These are phyloP conservation scores for Austroboletus festivus DNA, from an alignment of 768 basidiomycete species.

Conservation along the genomic window DNA sequence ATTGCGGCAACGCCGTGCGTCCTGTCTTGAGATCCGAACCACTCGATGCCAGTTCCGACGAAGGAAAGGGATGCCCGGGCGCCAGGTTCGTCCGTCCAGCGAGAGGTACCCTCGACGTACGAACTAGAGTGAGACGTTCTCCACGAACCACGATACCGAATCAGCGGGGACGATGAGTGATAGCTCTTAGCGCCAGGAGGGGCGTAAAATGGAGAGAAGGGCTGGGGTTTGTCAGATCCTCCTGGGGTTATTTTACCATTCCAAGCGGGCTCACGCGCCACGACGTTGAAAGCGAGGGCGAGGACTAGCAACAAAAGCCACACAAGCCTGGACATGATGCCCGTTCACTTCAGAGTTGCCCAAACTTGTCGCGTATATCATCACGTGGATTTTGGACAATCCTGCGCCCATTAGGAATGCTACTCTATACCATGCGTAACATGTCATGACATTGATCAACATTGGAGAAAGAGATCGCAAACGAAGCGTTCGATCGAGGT, in stretches of 20 bases:
- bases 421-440: constrained; percentile 34
- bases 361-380: no score
- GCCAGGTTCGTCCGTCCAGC: constrained; percentile 45
- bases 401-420: constrained; percentile 22
- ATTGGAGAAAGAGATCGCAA: constrained; percentile 17
- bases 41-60: constrained; percentile 73
- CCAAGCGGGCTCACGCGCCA: constrained; percentile 53
- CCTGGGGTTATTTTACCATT: constrained; percentile 58
- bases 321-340: background rate
- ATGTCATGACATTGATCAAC: constrained; percentile 26
- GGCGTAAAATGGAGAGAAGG: constrained; percentile 71
- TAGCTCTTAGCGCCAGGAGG: constrained; percentile 70
- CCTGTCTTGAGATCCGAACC: constrained; percentile 62
- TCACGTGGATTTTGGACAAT: constrained; percentile 26
- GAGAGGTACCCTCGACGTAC: constrained; percentile 50
- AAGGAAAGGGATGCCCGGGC: constrained; percentile 59
- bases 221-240: constrained; percentile 41
- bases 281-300: constrained; percentile 1
- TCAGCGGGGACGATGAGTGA: constrained; percentile 64
- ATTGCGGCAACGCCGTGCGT: constrained; percentile 55
- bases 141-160: constrained; percentile 65
- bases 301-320: constrained; percentile 2
- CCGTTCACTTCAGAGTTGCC: no score
- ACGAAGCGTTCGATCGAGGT: constrained; percentile 26
- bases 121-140: constrained; percentile 46